These are phyloP conservation scores for Aspergillus steynii DNA, from an alignment of 495 filamentous ascomycete genomes.

Conservation along the genomic window DNA sequence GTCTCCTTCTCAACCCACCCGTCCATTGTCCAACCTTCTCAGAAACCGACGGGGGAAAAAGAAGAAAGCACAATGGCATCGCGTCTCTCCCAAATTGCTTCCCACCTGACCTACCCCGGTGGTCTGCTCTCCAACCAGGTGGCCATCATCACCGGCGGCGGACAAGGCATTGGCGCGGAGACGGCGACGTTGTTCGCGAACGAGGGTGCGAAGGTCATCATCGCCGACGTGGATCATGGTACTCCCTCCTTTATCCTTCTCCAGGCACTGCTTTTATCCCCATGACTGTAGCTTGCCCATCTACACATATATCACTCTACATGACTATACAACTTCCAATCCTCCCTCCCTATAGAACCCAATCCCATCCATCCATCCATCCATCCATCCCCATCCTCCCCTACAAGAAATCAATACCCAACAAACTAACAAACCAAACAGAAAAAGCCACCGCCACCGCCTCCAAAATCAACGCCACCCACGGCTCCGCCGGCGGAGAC, in stretches of 20 bases:
- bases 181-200: constrained; percentile 77
- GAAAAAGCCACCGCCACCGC: constrained; percentile 66
- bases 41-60: not conserved
- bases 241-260: not conserved
- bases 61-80: constrained; percentile 36
- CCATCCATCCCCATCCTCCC: not conserved
- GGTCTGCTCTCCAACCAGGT: constrained; percentile 76
- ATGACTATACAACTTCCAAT: too few species aligned
- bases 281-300: too few species aligned
- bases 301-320: too few species aligned
- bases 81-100: constrained; percentile 66
- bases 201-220: constrained; percentile 79
- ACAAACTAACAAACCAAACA: constrained; percentile 21
- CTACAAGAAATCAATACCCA: too few species aligned
- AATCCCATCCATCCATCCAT: constrained; percentile 1
- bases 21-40: not conserved
- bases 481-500: constrained; percentile 40
- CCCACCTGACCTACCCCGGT: constrained; percentile 76
- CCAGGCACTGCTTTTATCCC: too few species aligned
- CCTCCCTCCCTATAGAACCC: too few species aligned
- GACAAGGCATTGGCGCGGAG: constrained; percentile 90
- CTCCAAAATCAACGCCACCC: constrained; percentile 58
- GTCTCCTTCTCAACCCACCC: constrained; percentile 1
- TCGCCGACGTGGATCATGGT: constrained; percentile 80
- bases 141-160: constrained; percentile 85